Conservation (phyloP, 2,329 filamentous ascomycete genomes). For the Dryadomyces quercus-mongolicae region DNA sequence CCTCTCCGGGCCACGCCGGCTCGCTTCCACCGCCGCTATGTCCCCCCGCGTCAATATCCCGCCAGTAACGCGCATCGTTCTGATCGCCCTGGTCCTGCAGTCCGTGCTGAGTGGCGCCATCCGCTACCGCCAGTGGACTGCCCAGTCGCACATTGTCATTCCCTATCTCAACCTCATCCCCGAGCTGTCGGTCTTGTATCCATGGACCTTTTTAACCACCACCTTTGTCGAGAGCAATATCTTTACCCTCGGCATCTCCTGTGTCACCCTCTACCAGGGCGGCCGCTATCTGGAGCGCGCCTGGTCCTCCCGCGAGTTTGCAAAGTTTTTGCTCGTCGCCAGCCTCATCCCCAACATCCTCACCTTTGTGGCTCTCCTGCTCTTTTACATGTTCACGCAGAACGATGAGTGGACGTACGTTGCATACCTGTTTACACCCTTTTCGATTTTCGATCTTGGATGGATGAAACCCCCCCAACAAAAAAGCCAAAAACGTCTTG, state of each 20-base stretch:
- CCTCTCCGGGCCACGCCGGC: neutral
- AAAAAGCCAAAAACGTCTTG: too few relatives aligned
- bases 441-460: neutral
- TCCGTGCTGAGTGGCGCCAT: conserved; percentile 74
- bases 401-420: conserved; percentile 55
- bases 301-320: conserved; percentile 86
- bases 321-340: conserved; percentile 72
- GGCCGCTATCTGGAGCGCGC: conserved; percentile 91
- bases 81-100: conserved; percentile 63
- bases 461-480: too few relatives aligned
- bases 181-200: conserved; percentile 70
- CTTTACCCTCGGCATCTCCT: conserved; percentile 69
- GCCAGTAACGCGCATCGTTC: conserved; percentile 72
- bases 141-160: conserved; percentile 54
- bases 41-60: conserved; percentile 81
- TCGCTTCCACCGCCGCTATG: conserved; percentile 36
- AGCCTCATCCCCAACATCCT: conserved; percentile 70
- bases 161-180: conserved; percentile 85
- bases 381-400: conserved; percentile 54
- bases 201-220: conserved; percentile 82
- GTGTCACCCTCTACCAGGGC: conserved; percentile 74
- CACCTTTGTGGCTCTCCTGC: conserved; percentile 58
- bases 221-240: conserved; percentile 89
- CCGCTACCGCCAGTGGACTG: conserved; percentile 57
- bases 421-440: conserved; percentile 2